Evolutionary conservation across 2,329 filamentous ascomycete species (phyloP).

Genomic region (Dactylellina parvicollis): DNA sequence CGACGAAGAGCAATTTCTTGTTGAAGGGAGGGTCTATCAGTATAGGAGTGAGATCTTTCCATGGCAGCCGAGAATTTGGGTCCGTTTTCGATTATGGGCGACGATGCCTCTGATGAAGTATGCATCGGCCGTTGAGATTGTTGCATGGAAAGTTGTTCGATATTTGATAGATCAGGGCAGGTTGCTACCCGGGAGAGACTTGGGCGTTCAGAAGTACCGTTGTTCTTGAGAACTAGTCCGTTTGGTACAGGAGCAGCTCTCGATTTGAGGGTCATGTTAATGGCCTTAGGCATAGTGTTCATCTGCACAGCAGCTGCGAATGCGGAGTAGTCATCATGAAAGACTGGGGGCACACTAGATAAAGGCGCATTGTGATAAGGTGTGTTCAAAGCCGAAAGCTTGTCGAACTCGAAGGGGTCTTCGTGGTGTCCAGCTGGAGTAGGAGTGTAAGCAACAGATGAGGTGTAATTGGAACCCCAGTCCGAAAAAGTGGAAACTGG

Average conservation of each 20-base stretch:
- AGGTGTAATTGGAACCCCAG: constrained; percentile 56
- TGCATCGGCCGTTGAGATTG: constrained; percentile 39
- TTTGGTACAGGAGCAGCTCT: constrained; percentile 32
- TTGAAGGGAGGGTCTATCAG: constrained; percentile 41
- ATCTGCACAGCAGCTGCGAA: constrained; percentile 57
- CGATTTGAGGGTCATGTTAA: constrained; percentile 47
- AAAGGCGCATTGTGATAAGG: constrained; percentile 38
- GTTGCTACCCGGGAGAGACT: constrained; percentile 39
- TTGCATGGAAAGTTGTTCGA: constrained; percentile 36
- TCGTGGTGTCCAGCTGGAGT: constrained; percentile 56
- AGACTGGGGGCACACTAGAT: constrained; percentile 52
- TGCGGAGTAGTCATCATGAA: constrained; percentile 55
- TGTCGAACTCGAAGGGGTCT: constrained; percentile 58
- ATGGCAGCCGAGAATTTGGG: constrained; percentile 29
- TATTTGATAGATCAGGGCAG: constrained; percentile 42
- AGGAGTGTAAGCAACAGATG: constrained; percentile 56
- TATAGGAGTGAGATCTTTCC: constrained; percentile 51
- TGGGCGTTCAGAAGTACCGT: constrained; percentile 22
- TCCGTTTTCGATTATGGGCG: constrained; percentile 25
- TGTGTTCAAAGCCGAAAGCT: constrained; percentile 38
- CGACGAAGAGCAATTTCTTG: constrained; percentile 50
- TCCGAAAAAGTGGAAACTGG: constrained; percentile 58
- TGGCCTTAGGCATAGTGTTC: constrained; percentile 55
- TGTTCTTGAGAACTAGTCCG: constrained; percentile 49
- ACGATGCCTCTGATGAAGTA: constrained; percentile 41